Conservation (phyloP, 345 rosid species). For the Boechera stricta region DNA sequence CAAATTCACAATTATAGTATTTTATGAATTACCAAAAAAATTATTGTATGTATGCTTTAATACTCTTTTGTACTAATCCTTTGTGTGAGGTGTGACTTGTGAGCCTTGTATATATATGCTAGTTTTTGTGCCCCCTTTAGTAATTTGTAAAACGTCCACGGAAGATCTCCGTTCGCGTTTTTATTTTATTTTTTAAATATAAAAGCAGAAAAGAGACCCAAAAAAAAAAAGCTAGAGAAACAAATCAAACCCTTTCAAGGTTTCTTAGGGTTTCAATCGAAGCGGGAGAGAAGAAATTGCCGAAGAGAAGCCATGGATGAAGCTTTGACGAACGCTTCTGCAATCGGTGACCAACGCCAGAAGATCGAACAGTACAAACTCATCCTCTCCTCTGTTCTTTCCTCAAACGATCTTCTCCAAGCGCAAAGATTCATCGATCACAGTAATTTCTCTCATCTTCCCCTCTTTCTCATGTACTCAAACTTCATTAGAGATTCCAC, state of each 20-base stretch:
- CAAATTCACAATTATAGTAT: not conserved
- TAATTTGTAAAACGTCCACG: too few species aligned
- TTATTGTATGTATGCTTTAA: too few species aligned
- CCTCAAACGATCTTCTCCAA: slow-evolving; percentile 77
- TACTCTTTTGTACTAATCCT: too few species aligned
- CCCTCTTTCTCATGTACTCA: not conserved
- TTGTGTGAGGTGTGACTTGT: not conserved
- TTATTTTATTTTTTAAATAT: not conserved
- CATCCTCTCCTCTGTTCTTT: slow-evolving; percentile 80
- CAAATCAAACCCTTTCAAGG: not conserved
- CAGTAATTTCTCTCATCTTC: slow-evolving; percentile 44
- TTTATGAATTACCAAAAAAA: too few species aligned
- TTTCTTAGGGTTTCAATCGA: slow-evolving; percentile 44
- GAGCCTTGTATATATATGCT: too few species aligned
- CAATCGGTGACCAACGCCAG: slow-evolving; percentile 90
- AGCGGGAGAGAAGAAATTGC: slow-evolving; percentile 15
- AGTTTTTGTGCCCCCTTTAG: too few species aligned
- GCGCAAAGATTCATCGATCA: slow-evolving; percentile 94
- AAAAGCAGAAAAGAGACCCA: not conserved
- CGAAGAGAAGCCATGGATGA: slow-evolving; percentile 64
- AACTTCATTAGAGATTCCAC: not conserved
- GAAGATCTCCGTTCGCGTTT: not conserved
- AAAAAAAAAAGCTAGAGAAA: not conserved
- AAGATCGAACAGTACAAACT: slow-evolving; percentile 98
- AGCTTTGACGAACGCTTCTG: slow-evolving; percentile 74